These are phyloP conservation scores for Austroboletus eburneus DNA, from an alignment of 768 basidiomycete species.

Conservation along the genomic window DNA sequence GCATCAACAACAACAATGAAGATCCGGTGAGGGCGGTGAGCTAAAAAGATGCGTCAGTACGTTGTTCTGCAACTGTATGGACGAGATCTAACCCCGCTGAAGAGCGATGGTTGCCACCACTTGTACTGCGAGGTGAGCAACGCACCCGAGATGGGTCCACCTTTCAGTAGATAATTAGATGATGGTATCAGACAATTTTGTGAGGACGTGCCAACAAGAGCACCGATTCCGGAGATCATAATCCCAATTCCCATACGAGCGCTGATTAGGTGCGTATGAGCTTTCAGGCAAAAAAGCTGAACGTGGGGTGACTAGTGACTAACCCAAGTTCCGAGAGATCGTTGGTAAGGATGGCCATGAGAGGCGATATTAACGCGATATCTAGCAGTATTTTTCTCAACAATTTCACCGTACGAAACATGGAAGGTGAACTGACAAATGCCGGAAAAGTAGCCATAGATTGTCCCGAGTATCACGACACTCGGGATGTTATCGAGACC, in stretches of 20 bases:
- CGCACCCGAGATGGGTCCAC: slow-evolving; percentile 55
- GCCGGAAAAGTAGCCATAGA: slow-evolving; percentile 49
- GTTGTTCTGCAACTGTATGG: not conserved
- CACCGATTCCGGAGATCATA: slow-evolving; percentile 10
- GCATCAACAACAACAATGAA: slow-evolving; percentile 4
- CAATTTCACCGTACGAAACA: too few species aligned
- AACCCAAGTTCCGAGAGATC: slow-evolving; percentile 50
- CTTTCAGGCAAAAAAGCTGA: too few species aligned
- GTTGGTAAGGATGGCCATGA: slow-evolving; percentile 40
- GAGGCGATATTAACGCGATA: slow-evolving; percentile 37
- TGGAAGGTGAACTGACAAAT: slow-evolving; percentile 27
- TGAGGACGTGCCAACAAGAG: slow-evolving; percentile 18
- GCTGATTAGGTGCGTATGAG: slow-evolving; percentile 3
- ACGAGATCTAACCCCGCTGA: slow-evolving; percentile 36
- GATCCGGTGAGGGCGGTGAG: slow-evolving; percentile 7
- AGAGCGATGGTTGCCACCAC: slow-evolving; percentile 56
- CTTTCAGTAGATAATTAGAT: slow-evolving; percentile 18
- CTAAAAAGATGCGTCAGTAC: slow-evolving; percentile 2
- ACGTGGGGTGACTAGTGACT: slow-evolving; percentile 3
- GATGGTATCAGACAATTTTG: not conserved
- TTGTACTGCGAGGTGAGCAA: slow-evolving; percentile 47
- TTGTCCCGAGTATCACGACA: slow-evolving; percentile 36
- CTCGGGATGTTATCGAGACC: slow-evolving; percentile 33
- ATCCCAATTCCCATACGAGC: slow-evolving; percentile 26
- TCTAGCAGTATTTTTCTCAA: too few species aligned